Conservation (phyloP, 495 filamentous ascomycete genomes). For the Gamarada debralockiae region DNA sequence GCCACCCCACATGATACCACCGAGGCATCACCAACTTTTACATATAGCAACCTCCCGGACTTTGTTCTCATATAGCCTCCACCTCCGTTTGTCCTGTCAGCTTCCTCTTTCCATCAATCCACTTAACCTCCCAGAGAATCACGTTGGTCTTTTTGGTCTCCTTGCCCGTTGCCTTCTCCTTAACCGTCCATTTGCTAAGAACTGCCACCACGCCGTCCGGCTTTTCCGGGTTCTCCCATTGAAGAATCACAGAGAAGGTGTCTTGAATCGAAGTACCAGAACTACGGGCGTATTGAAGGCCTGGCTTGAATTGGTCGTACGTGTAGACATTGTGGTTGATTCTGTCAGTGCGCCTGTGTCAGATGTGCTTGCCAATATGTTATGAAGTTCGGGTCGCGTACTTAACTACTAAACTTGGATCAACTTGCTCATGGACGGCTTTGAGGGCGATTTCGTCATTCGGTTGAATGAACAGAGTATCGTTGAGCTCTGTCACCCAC, state of each 20-base stretch:
- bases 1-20: no score
- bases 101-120: not conserved
- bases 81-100: not conserved
- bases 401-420: constrained; percentile 4
- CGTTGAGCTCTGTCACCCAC: constrained; percentile 4
- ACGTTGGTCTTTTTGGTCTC: constrained; percentile 1
- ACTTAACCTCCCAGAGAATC: constrained; percentile 1
- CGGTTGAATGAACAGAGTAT: not conserved
- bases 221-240: constrained; percentile 1
- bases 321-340: constrained; percentile 5
- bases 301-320: not conserved
- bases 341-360: not conserved
- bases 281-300: constrained; percentile 2
- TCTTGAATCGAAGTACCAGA: not conserved
- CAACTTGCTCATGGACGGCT: constrained; percentile 2
- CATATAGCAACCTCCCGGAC: no score
- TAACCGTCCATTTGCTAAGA: not conserved
- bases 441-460: constrained; percentile 1
- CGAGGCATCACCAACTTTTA: no score
- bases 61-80: not conserved
- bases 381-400: not conserved
- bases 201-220: not conserved
- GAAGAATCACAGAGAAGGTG: constrained; percentile 1
- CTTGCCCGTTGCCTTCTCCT: not conserved
- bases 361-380: not conserved